Evolutionary conservation across 306 rosid species (phyloP).

Genomic region (Datisca glomerata): DNA sequence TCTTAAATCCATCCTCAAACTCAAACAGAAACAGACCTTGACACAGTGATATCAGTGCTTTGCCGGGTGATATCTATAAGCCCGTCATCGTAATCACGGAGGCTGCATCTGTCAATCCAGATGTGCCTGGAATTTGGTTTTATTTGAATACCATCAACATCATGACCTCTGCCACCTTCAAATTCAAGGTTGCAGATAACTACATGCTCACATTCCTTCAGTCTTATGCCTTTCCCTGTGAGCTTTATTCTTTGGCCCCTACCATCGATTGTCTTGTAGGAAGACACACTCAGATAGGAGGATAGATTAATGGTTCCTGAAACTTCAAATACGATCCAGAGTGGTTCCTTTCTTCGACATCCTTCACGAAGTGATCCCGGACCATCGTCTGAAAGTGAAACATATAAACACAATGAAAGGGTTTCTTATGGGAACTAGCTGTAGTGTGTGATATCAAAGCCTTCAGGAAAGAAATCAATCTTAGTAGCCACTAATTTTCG

Average conservation of each 20-base stretch:
- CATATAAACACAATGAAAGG: too few species aligned
- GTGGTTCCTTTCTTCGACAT: constrained; percentile 48
- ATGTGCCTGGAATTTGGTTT: constrained; percentile 27
- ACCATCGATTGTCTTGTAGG: constrained; percentile 28
- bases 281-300: constrained; percentile 17
- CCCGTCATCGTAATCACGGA: constrained; percentile 27
- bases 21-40: constrained; percentile 16
- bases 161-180: constrained; percentile 29
- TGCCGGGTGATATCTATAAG: constrained; percentile 28
- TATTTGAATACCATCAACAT: constrained; percentile 30
- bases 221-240: constrained; percentile 24
- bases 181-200: constrained; percentile 29
- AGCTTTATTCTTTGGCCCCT: constrained; percentile 25
- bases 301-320: constrained; percentile 40
- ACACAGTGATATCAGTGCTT: constrained; percentile 27
- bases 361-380: constrained; percentile 72
- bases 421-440: too few species aligned
- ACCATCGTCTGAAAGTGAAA: constrained; percentile 63
- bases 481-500: too few species aligned
- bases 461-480: too few species aligned
- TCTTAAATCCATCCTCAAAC: too few species aligned
- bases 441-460: too few species aligned
- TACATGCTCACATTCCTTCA: constrained; percentile 27
- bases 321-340: constrained; percentile 65
- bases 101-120: constrained; percentile 31